phyloP scores from a whole-genome alignment of 2,329 filamentous ascomycete species.

The Colletotrichum camelliae region DNA sequence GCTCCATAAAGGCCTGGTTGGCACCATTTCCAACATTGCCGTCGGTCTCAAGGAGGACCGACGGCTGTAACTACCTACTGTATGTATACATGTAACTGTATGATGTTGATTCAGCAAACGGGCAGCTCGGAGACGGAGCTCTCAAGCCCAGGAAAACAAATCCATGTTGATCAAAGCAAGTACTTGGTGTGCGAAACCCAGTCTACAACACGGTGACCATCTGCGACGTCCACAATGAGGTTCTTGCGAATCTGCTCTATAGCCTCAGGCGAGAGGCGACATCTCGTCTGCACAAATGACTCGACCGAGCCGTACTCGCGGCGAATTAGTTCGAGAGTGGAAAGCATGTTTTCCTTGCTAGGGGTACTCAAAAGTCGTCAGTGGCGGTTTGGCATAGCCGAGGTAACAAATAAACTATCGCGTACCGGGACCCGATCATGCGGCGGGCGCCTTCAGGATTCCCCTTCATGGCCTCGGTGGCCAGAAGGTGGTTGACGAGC shows the following conservation, averaged over 20 bases:
- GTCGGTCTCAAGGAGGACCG: neutral
- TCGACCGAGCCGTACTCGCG: constrained; percentile 68
- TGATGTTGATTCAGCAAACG: constrained; percentile 3
- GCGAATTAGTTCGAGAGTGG: constrained; percentile 59
- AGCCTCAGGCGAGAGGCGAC: constrained; percentile 61
- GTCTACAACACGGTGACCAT: neutral
- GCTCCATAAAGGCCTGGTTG: neutral
- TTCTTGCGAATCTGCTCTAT: constrained; percentile 58
- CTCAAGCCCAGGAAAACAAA: neutral
- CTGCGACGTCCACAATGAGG: constrained; percentile 42
- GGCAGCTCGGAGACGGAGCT: neutral
- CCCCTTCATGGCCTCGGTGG: constrained; percentile 53
- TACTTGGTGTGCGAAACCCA: constrained; percentile 7
- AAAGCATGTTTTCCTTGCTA: constrained; percentile 54
- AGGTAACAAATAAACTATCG: neutral
- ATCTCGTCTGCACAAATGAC: constrained; percentile 63
- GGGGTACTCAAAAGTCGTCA: neutral
- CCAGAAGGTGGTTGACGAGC: constrained; percentile 55
- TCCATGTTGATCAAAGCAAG: neutral
- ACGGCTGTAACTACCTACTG: constrained; percentile 4
- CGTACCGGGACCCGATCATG: constrained; percentile 50
- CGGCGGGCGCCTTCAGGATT: constrained; percentile 48
- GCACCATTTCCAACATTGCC: neutral
- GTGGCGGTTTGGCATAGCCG: neutral
- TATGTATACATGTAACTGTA: constrained; percentile 15